Evolutionary conservation across 1,139 yeast genomes (phyloP).

Genomic region (Diutina sp.): DNA sequence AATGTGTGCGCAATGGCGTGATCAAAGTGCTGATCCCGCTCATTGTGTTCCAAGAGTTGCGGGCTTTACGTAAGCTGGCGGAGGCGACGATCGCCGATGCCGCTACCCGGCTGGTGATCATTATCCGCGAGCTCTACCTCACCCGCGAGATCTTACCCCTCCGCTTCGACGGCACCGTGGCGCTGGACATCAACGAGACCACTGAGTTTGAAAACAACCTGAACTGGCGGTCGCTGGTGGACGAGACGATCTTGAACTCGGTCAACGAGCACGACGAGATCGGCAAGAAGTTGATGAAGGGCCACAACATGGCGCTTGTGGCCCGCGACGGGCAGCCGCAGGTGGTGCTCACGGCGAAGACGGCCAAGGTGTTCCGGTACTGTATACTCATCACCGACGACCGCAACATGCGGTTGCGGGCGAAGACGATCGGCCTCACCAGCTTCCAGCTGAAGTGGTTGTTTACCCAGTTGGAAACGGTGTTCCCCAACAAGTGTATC

Average conservation of each 20-base stretch:
- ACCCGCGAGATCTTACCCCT: constrained; percentile 39
- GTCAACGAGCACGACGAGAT: constrained; percentile 36
- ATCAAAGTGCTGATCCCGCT: constrained; percentile 52
- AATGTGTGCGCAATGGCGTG: constrained; percentile 49
- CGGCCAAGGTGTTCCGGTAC: constrained; percentile 35
- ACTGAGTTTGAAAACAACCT: constrained; percentile 52
- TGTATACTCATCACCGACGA: constrained; percentile 63
- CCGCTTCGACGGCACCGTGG: constrained; percentile 44
- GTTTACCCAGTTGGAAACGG: constrained; percentile 35
- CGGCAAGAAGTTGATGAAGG: constrained; percentile 25
- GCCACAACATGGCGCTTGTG: constrained; percentile 16
- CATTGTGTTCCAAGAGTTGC: constrained; percentile 65
- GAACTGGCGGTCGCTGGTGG: constrained; percentile 48
- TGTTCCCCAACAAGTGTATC: constrained; percentile 26
- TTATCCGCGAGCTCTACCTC: constrained; percentile 51
- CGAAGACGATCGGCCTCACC: constrained; percentile 45
- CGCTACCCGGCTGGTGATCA: constrained; percentile 68
- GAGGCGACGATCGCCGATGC: constrained; percentile 72
- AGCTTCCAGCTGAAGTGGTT: constrained; percentile 53
- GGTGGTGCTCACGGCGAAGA: constrained; percentile 16
- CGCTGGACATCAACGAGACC: constrained; percentile 42
- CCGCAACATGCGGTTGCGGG: constrained; percentile 55
- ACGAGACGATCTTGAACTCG: constrained; percentile 45
- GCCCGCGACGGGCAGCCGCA: constrained; percentile 5
- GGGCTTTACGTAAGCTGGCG: constrained; percentile 61